These are phyloP conservation scores for Bruguiera gymnorhiza DNA, from an alignment of 345 rosid genomes.

Conservation along the genomic window DNA sequence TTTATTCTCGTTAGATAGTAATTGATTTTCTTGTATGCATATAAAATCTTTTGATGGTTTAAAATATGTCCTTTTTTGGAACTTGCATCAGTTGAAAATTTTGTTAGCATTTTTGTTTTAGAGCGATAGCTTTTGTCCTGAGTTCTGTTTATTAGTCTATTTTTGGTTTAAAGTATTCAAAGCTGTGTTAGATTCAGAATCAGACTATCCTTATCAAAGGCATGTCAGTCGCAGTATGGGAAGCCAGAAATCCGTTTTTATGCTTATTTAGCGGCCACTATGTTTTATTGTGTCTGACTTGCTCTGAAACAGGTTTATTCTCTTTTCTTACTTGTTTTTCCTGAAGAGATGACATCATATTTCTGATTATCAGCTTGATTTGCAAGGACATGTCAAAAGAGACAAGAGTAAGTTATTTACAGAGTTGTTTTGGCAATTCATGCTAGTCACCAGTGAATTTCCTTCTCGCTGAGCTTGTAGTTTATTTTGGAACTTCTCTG, in stretches of 20 bases:
- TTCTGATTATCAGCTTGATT: slow-evolving; percentile 73
- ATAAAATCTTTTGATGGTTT: too few relatives aligned
- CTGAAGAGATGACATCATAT: slow-evolving; percentile 56
- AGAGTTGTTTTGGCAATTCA: slow-evolving; percentile 1
- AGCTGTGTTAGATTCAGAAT: too few relatives aligned
- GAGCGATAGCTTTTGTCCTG: not conserved
- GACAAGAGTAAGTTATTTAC: slow-evolving; percentile 47
- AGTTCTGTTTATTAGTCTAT: not conserved
- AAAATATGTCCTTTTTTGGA: too few relatives aligned
- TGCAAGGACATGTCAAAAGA: slow-evolving; percentile 56
- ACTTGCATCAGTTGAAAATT: not conserved
- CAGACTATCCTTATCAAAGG: slow-evolving; percentile 60
- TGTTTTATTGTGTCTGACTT: slow-evolving; percentile 16
- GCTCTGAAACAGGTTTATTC: slow-evolving; percentile 57
- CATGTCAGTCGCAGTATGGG: slow-evolving; percentile 58
- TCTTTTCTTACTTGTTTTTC: slow-evolving; percentile 71
- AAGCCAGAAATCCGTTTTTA: slow-evolving; percentile 37
- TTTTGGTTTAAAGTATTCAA: slow-evolving; percentile 62
- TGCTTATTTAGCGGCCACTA: slow-evolving; percentile 10
- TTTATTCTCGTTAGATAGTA: too few relatives aligned
- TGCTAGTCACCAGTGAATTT: too few relatives aligned
- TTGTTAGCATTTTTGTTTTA: not conserved
- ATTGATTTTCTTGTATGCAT: too few relatives aligned
- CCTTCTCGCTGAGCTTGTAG: too few relatives aligned
- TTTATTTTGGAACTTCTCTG: too few relatives aligned